Base-by-base conservation (phyloP, 345 rosid species). In the Orychophragmus violaceus region DNA sequence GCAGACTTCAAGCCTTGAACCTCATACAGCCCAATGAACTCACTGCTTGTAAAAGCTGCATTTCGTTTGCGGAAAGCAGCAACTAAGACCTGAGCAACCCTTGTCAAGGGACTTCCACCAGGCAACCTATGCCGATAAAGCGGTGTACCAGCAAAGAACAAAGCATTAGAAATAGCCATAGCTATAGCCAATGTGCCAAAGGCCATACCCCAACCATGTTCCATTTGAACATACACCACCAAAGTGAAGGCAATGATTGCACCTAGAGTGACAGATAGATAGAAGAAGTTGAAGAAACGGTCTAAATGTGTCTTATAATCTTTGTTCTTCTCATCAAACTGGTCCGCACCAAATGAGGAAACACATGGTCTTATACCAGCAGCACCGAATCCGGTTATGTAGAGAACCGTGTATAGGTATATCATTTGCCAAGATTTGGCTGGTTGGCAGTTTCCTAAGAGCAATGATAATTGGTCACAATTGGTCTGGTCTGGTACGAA, bases 321-420 rank as follows among this genome's bases (percentile, higher is more conserved):
- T 71, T 44, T 66, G 59, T 85, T 84, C 51, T 70, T 84, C 79
- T 91, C 97, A 52, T 91, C 91, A 58, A 91, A 91, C 82, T 91
- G 97, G 78, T 91, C 97, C 6, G 96, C 97, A 63, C 97, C 97
- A 44, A 88, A 91, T 3, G 97, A 91, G 12, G 97, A 91, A 53
- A 91, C 94, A 50, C 97, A 91, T 5, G 97, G 97, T 56, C 97
- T 82, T 70, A 91, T 91, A 5, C 96, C 97, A 0, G 97, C 91
- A 11, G 97, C 96, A 23, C 97, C 96, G 2, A 91, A 84, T 37
- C 83, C 97, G 4, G 91, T 87, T 67, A 85, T 66, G 48, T 91
- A 91, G 48, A 91, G 96, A 54, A 86, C 87, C 0, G 81, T 67
- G 28, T 85, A 78, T 58, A 91, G 96, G 50, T 80, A 91, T 54